Evolutionary conservation across 2,329 filamentous ascomycete species (phyloP), one percentile per base, ranked within the genome.

Genomic region (Fusarium humuli): DNA sequence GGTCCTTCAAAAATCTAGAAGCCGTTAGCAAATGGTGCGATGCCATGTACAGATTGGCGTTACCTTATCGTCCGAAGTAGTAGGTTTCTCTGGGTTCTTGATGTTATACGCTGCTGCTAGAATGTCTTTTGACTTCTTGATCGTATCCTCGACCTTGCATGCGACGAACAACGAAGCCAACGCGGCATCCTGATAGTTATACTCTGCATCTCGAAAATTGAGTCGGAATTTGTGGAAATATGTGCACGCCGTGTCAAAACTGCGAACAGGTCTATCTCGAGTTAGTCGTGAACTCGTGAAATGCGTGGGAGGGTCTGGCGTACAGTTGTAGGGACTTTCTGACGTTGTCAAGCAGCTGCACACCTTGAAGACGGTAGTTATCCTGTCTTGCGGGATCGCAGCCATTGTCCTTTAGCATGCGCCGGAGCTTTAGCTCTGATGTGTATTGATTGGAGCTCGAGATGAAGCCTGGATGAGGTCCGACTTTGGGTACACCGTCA

Each of bases 91-190:
- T 72, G 75, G 88, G 77, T 81, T 87, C 81, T 94, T 96, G 40
- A 97, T 83, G 77, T 97, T 98, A 81, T 95, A 94, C 25, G 93
- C 91, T 2, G 94, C 94, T 62, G 94, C 97, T 18, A 98, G 85
- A 66, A 99, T 97, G 69, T 99, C 96, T 61, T 89, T 90, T 6
- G 94, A 97, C 83, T 98, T 98, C 82, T 99, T 99, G 72, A 98
- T 88, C 1, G 96, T 99, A 79, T 99, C 96, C 80, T 99, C 96
- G 47, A 97, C 94, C 83, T 99, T 99, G 85, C 95, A 98, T 4
- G 94, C 94, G 5, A 94, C 92, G 76, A 98, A 95, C 11, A 99
- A 84, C 25, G 94, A 92, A 2, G 96, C 94, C 9, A 96, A 88
- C 0, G 95, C 94, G 3, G 94, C 94, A 78, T 98, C 95, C 79